A percentile compares a stretch with the other conserved stretches of the same genome.
phyloP scores from a whole-genome alignment of 768 basidiomycete genomes.

The Serpula lacrymans region DNA sequence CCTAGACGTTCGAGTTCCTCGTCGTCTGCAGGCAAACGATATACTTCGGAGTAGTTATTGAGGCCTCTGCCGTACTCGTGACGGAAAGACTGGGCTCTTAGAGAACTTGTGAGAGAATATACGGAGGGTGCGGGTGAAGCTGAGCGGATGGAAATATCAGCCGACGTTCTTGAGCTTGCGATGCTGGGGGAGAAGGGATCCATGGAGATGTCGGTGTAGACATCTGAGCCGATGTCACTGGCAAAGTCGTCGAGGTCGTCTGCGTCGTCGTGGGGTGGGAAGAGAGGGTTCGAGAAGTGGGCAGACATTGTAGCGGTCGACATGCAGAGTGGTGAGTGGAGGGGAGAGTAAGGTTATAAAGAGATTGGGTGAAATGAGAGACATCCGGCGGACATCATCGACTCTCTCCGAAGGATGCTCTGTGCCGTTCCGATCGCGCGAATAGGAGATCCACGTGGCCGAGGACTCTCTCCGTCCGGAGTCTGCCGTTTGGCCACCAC shows the following conservation, averaged over 20 bases:
- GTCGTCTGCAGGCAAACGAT: conserved; percentile 74
- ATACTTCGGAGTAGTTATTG: conserved; percentile 79
- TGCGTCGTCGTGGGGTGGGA: conserved; percentile 8
- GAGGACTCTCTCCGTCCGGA: conserved; percentile 15
- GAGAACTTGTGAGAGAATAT: conserved; percentile 61
- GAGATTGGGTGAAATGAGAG: conserved; percentile 4
- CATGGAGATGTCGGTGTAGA: conserved; percentile 40
- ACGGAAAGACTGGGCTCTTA: conserved; percentile 55
- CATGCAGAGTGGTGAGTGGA: conserved; percentile 9
- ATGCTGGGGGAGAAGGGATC: conserved; percentile 36
- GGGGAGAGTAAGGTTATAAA: conserved; percentile 2
- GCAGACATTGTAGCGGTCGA: conserved; percentile 13
- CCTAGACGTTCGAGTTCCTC: conserved; percentile 71
- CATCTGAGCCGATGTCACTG: conserved; percentile 43
- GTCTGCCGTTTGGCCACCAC: conserved; percentile 6
- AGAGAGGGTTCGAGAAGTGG: conserved; percentile 5
- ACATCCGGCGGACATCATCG: conserved; percentile 30
- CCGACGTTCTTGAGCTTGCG: conserved; percentile 53
- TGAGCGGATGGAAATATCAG: conserved; percentile 59
- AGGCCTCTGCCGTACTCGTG: conserved; percentile 67
- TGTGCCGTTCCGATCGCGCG: conserved; percentile 25
- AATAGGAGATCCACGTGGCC: conserved; percentile 18
- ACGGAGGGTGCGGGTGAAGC: conserved; percentile 67
- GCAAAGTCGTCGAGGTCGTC: conserved; percentile 41
- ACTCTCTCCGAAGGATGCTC: conserved; percentile 23